phyloP scores from a whole-genome alignment of 2,329 filamentous ascomycete genomes.

The Pseudocercospora fijiensis region DNA sequence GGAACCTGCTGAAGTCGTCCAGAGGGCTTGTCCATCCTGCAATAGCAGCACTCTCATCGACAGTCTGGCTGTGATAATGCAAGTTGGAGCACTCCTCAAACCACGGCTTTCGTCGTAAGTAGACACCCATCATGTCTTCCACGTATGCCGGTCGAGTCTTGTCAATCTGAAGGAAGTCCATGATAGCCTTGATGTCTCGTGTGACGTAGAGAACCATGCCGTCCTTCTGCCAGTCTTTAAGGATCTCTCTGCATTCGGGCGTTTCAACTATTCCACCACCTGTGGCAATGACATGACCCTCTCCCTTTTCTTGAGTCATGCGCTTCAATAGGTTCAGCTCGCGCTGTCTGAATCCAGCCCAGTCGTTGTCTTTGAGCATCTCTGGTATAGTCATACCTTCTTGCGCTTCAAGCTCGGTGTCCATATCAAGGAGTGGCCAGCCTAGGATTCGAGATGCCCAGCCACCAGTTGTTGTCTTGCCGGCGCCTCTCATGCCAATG shows the following conservation, averaged over 20 bases:
- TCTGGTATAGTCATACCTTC: constrained; percentile 78
- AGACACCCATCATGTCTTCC: constrained; percentile 88
- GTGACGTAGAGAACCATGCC: constrained; percentile 86
- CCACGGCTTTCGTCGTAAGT: constrained; percentile 83
- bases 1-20: constrained; percentile 69
- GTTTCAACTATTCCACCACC: constrained; percentile 92
- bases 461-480: constrained; percentile 88
- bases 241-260: constrained; percentile 71
- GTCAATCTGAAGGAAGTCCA: constrained; percentile 84
- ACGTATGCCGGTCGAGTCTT: constrained; percentile 89
- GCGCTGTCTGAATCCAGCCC: constrained; percentile 81
- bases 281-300: constrained; percentile 83
- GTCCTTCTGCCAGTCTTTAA: constrained; percentile 72
- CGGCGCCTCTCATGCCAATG: constrained; percentile 95
- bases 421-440: constrained; percentile 80
- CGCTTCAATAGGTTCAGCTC: constrained; percentile 74
- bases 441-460: constrained; percentile 78
- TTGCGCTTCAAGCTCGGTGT: constrained; percentile 77
- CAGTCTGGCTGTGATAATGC: constrained; percentile 80
- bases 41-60: constrained; percentile 43
- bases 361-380: constrained; percentile 74
- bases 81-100: constrained; percentile 92
- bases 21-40: constrained; percentile 39
- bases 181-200: constrained; percentile 80
- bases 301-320: constrained; percentile 70